Base-by-base conservation (phyloP, 768 basidiomycete species). In the Asterophora lycoperdoides region DNA sequence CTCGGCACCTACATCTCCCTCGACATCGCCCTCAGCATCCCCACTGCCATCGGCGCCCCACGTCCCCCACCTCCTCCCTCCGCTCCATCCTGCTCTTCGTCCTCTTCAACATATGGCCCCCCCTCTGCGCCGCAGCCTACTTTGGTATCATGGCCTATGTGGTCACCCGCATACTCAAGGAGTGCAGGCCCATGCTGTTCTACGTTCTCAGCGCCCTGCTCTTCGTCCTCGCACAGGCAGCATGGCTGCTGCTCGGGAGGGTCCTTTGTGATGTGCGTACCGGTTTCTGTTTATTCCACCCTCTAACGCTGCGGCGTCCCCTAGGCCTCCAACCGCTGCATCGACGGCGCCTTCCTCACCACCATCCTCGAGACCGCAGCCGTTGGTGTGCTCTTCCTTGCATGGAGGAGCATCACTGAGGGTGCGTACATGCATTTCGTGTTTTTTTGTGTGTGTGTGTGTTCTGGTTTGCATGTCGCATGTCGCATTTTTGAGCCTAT, bases 391-490 rank as follows among this genome's bases (percentile, higher is more conserved):
- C 53, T 95, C 15, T 93, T 80, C 63, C 61, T 83, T 11, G 91
- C 80, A 15, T 95, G 93, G 93, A 74, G 74, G 65, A 84, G 84
- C 63, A 90, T 93, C 49, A 93, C 92, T 14, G 92, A 94, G 81
- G 89, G 89, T 84, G 49, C 70, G 35, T 49, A n/a, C n/a, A n/a
- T n/a, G n/a, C n/a, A n/a, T n/a, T 33, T 9, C 38, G 23, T n/a
- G 29, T n/a, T 43, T 30, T 7, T 18, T 30, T 28, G 11, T 41
- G 32, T n/a, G n/a, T n/a, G n/a, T n/a, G n/a, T n/a, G n/a, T n/a
- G n/a, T n/a, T n/a, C n/a, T n/a, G n/a, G n/a, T n/a, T n/a, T n/a
- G n/a, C n/a, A n/a, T n/a, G n/a, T n/a, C n/a, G n/a, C n/a, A n/a
- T n/a, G n/a, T n/a, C n/a, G n/a, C n/a, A n/a, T n/a, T n/a, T n/a